Base-by-base conservation (phyloP, 208 protist species). In the Trichomonas gallinae region DNA sequence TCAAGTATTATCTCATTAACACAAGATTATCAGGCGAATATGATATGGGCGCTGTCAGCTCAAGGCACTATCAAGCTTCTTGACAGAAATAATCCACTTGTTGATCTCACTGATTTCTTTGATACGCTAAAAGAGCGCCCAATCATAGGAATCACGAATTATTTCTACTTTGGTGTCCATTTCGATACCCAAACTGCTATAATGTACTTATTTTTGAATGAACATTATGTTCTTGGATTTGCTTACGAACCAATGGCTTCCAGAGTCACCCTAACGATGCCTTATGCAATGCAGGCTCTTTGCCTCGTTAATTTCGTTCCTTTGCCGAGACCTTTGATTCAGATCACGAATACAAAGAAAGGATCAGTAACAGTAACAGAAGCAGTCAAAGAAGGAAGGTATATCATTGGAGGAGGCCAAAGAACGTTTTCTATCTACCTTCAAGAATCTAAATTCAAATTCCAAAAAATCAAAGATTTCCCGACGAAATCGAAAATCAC, bases 161-260 rank as follows among this genome's bases (percentile, higher is more conserved):
- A 93, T 36, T 21, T 34, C 17, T 93, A 42, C 15, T 93, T 51
- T 58, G 44, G 44, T n/a, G 87, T 93, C 36, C 17, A 93, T 38
- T 93, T 48, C 45, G 44, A 93, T 51, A 34, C 0, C 36, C 17
- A 93, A 38, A 34, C 40, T 38, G 17, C 13, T 49, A 38, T 13
- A 34, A 93, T 93, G 87, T 51, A 48, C 51, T 9, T 44, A 23
- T 51, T 93, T 15, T 58, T 42, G 45, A 93, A 93, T 93, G 87
- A 93, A n/a, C 87, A 93, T 38, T 93, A 93, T 93, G n/a, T 93
- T 38, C 45, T 93, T 93, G 44, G 34, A 38, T 93, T 51, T 51
- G 0, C 48, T 23, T 93, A 48, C 45, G 87, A 93, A n/a, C 40
- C 42, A 51, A 48, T 44, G 31, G 87, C 87, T 38, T 17, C 87